Percentiles rank a stretch among this genome's conserved stretches.
Conservation (phyloP, 176 grass and related monocot species). For the Musa beccarii region DNA sequence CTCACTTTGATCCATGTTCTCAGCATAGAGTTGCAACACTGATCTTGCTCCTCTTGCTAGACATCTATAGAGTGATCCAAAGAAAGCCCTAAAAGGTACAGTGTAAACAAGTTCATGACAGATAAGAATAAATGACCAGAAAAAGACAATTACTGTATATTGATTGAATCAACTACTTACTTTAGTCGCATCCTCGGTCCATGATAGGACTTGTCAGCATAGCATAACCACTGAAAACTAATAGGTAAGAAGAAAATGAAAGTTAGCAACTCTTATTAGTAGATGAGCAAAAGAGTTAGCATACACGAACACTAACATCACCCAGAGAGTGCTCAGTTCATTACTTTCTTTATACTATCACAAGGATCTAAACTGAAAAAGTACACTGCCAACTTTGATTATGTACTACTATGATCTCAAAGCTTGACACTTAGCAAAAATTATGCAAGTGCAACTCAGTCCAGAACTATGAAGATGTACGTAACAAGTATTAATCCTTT, state of each 20-base stretch:
- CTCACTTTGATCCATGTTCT: conserved; percentile 92
- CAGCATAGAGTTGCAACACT: conserved; percentile 88
- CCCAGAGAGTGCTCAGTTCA: no score
- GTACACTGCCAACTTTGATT: no score
- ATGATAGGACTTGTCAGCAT: conserved; percentile 87
- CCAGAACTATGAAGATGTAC: no score
- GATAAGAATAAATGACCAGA: not conserved
- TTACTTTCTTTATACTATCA: no score
- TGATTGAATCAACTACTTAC: conserved; percentile 27
- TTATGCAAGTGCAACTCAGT: no score
- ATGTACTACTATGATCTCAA: no score
- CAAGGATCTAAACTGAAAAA: no score
- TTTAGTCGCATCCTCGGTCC: conserved; percentile 84
- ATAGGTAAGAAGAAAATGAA: not conserved
- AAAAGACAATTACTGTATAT: not conserved
- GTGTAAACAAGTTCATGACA: not conserved
- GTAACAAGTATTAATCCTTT: no score
- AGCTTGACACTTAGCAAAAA: no score
- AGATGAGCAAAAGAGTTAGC: no score
- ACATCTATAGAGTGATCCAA: conserved; percentile 93
- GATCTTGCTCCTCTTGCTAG: conserved; percentile 83
- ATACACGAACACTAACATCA: no score
- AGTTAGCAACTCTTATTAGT: no score
- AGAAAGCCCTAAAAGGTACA: conserved; percentile 69
- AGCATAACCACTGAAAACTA: conserved; percentile 79